Evolutionary conservation across 2,329 filamentous ascomycete species (phyloP).

Genomic region (Didymella keratinophila): DNA sequence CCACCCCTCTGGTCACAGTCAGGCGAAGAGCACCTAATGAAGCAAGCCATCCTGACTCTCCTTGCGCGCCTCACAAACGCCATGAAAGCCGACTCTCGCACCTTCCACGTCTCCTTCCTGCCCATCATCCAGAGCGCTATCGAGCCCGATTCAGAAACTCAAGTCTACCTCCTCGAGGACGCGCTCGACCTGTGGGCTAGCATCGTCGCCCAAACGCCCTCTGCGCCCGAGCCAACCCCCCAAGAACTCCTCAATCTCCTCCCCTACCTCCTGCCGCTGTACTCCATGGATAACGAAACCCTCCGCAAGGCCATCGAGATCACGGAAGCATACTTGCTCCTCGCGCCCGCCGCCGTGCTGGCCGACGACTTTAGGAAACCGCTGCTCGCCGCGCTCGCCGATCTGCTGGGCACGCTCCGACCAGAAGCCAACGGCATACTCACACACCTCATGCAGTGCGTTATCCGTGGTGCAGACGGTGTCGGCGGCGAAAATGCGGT

Average conservation of each 20-base stretch:
- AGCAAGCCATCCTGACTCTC: slow-evolving; percentile 88
- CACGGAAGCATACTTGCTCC: slow-evolving; percentile 58
- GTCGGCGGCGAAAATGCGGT: slow-evolving; percentile 59
- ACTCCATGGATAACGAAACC: slow-evolving; percentile 58
- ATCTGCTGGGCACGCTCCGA: slow-evolving; percentile 57
- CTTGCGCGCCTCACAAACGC: slow-evolving; percentile 85
- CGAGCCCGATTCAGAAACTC: slow-evolving; percentile 69
- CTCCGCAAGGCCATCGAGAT: slow-evolving; percentile 59
- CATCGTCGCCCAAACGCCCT: slow-evolving; percentile 69
- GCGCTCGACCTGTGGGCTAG: slow-evolving; percentile 88
- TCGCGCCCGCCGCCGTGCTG: slow-evolving; percentile 57
- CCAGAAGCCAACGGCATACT: slow-evolving; percentile 58
- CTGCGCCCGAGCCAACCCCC: slow-evolving; percentile 52
- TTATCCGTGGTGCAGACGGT: slow-evolving; percentile 61
- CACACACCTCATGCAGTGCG: slow-evolving; percentile 56
- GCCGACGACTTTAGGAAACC: slow-evolving; percentile 51
- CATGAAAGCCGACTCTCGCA: slow-evolving; percentile 78
- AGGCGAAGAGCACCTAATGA: slow-evolving; percentile 88
- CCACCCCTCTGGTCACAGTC: slow-evolving; percentile 86
- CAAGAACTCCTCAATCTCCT: slow-evolving; percentile 54
- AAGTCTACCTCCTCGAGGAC: slow-evolving; percentile 86
- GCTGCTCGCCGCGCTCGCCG: slow-evolving; percentile 51
- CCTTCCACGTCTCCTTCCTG: slow-evolving; percentile 81
- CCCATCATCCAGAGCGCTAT: slow-evolving; percentile 84
- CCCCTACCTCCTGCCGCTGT: slow-evolving; percentile 57